Conservation (phyloP, 257 asterid species). For the Nicotiana benthamiana region DNA sequence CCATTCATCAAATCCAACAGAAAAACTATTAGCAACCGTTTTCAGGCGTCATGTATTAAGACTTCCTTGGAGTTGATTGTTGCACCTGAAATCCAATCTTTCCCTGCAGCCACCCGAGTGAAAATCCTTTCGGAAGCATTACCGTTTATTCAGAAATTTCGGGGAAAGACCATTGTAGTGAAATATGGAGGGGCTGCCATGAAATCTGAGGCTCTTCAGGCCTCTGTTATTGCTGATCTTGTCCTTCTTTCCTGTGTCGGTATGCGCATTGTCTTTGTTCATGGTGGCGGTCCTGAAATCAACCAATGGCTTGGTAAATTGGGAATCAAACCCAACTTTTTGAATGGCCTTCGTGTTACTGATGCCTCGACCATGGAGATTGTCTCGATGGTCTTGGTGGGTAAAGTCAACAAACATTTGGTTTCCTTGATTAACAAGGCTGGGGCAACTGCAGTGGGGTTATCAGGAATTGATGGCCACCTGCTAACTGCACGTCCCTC, state of each 20-base stretch:
- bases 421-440: slow-evolving; percentile 75
- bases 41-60: slow-evolving; percentile 27
- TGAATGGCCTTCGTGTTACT: slow-evolving; percentile 70
- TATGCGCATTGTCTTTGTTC: slow-evolving; percentile 67
- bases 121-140: slow-evolving; percentile 67
- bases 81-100: slow-evolving; percentile 25
- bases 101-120: slow-evolving; percentile 55
- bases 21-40: slow-evolving; percentile 14
- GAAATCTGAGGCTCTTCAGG: slow-evolving; percentile 73
- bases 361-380: slow-evolving; percentile 82
- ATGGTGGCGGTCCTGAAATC: slow-evolving; percentile 82
- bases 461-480: slow-evolving; percentile 70
- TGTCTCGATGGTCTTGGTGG: slow-evolving; percentile 75
- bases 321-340: slow-evolving; percentile 55
- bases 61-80: slow-evolving; percentile 29
- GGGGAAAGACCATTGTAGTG: slow-evolving; percentile 74
- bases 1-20: slow-evolving; percentile 1
- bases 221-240: slow-evolving; percentile 71
- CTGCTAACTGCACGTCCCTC: slow-evolving; percentile 68
- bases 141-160: slow-evolving; percentile 70
- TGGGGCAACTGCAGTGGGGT: slow-evolving; percentile 74
- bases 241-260: slow-evolving; percentile 85
- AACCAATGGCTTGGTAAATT: slow-evolving; percentile 66
- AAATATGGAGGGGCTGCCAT: slow-evolving; percentile 89
- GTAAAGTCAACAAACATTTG: slow-evolving; percentile 64